Conservation (phyloP, 495 filamentous ascomycete genomes). For the Trichoderma reesei region DNA sequence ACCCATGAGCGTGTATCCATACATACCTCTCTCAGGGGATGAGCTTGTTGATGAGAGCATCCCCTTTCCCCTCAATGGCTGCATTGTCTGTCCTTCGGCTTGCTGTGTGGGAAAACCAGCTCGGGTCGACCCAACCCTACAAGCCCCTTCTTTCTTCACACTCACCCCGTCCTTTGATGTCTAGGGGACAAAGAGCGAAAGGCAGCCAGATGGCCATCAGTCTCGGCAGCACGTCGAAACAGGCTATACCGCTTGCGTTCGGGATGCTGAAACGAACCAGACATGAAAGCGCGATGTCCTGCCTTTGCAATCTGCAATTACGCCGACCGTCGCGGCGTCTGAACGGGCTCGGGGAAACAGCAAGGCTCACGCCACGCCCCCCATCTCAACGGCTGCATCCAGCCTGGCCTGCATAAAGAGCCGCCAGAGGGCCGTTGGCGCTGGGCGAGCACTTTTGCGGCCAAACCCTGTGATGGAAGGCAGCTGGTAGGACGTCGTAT, state of each 20-base stretch:
- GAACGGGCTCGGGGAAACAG: not conserved
- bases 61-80: no score
- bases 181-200: no score
- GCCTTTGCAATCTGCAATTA: not conserved
- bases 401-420: not conserved
- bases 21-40: no score
- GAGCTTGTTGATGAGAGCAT: no score
- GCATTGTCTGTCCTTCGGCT: no score
- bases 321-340: not conserved
- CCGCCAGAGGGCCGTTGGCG: not conserved
- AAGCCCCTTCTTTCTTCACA: no score
- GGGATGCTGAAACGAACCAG: conserved; percentile 5
- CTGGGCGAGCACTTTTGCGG: not conserved
- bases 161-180: no score
- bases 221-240: not conserved
- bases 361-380: not conserved
- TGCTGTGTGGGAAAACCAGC: no score
- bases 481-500: not conserved
- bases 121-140: no score
- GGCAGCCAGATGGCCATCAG: not conserved
- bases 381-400: not conserved
- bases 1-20: no score
- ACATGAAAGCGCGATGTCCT: not conserved
- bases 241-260: not conserved
- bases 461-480: not conserved